phyloP scores from a whole-genome alignment of 441 rosid species.

The Isatis lusitanica region DNA sequence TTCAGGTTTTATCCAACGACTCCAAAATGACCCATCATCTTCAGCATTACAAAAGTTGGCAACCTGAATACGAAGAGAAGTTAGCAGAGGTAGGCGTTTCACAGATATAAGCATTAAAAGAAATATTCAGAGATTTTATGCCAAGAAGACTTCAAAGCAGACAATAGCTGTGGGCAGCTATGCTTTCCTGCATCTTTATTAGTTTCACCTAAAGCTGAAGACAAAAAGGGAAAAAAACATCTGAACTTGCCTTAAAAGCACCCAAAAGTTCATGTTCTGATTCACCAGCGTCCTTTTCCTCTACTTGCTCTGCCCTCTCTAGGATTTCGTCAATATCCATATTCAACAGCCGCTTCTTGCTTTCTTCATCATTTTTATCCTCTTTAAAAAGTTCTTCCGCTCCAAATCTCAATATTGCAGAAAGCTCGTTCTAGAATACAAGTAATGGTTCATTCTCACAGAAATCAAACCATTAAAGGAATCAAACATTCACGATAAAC shows the following conservation, averaged over 20 bases:
- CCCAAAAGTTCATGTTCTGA: slow-evolving; percentile 79
- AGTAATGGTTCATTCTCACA: neutral
- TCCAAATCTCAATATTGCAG: slow-evolving; percentile 98
- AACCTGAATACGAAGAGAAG: slow-evolving; percentile 54
- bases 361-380: slow-evolving; percentile 95
- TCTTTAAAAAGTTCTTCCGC: slow-evolving; percentile 99
- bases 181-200: neutral
- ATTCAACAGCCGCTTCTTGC: slow-evolving; percentile 81
- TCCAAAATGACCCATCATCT: slow-evolving; percentile 99
- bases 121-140: neutral
- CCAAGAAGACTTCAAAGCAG: neutral
- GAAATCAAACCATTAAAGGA: slow-evolving; percentile 12
- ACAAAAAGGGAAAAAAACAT: slow-evolving; percentile 1
- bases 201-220: slow-evolving; percentile 8
- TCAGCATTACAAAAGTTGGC: slow-evolving; percentile 89
- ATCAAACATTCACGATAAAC: neutral
- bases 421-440: slow-evolving; percentile 82
- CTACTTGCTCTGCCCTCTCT: slow-evolving; percentile 98
- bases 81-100: slow-evolving; percentile 12
- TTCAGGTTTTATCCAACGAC: slow-evolving; percentile 99
- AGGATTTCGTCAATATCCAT: slow-evolving; percentile 99
- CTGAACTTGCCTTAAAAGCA: slow-evolving; percentile 87
- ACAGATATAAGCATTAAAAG: slow-evolving; percentile 10
- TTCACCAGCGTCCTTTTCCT: slow-evolving; percentile 74
- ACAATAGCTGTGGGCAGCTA: slow-evolving; percentile 1